Conservation (phyloP, 2,329 filamentous ascomycete species). For the Ophiocordyceps sinensis region DNA sequence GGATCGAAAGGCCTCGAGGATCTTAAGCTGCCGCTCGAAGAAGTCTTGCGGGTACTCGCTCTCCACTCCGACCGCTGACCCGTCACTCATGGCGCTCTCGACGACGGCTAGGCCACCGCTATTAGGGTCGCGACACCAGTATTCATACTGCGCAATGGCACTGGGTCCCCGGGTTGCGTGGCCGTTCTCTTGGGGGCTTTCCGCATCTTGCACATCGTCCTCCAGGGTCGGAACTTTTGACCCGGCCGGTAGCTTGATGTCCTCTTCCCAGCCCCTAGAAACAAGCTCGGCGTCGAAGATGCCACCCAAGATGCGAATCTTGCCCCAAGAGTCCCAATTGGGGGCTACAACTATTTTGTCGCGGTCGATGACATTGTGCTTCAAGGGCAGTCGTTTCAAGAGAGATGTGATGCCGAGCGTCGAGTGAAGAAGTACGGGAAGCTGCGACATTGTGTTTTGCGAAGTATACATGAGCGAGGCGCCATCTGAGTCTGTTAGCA, state of each 20-base stretch:
- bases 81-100: conserved; percentile 23
- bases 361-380: conserved; percentile 83
- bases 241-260: conserved; percentile 47
- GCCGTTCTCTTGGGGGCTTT: not conserved
- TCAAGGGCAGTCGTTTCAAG: conserved; percentile 62
- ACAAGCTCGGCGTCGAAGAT: conserved; percentile 83
- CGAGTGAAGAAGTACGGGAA: conserved; percentile 71
- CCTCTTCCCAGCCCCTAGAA: conserved; percentile 72
- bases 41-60: conserved; percentile 61
- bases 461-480: conserved; percentile 76
- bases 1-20: conserved; percentile 51
- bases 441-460: conserved; percentile 58
- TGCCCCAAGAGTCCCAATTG: conserved; percentile 98
- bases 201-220: conserved; percentile 6
- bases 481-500: conserved; percentile 42
- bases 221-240: conserved; percentile 12
- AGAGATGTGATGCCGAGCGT: conserved; percentile 76
- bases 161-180: conserved; percentile 14
- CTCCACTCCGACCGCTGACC: conserved; percentile 17
- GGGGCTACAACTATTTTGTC: conserved; percentile 90
- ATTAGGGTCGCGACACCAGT: conserved; percentile 63
- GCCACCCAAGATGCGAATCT: conserved; percentile 83
- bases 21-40: conserved; percentile 57
- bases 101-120: conserved; percentile 35
- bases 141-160: conserved; percentile 62